These are phyloP conservation scores for Amaranthus palmeri DNA, from an alignment of 148 eudicot genomes.

Conservation along the genomic window DNA sequence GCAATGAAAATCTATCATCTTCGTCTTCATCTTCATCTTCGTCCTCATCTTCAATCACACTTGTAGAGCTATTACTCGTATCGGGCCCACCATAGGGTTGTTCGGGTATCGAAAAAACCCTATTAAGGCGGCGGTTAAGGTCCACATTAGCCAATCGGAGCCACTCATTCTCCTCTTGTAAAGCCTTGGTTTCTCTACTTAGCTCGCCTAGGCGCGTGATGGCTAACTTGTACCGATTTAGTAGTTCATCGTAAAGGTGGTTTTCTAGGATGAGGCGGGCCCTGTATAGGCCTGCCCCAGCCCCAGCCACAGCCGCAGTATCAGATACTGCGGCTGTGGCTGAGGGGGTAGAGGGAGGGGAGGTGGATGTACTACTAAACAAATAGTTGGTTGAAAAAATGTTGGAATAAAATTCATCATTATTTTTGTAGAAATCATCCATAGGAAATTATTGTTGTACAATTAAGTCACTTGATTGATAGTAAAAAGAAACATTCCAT, in stretches of 20 bases:
- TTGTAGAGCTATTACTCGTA: constrained; percentile 33
- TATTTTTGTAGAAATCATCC: not conserved
- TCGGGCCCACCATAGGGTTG: not conserved
- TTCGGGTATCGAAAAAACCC: constrained; percentile 19
- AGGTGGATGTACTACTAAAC: constrained; percentile 17
- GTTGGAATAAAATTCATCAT: not conserved
- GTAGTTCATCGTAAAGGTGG: constrained; percentile 55
- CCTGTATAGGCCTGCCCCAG: constrained; percentile 38
- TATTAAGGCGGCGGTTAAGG: constrained; percentile 35
- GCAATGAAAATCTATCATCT: constrained; percentile 26
- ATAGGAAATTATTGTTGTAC: not conserved
- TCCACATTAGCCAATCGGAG: constrained; percentile 55
- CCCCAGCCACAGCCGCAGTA: not conserved
- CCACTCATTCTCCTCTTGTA: constrained; percentile 52
- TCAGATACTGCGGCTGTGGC: constrained; percentile 12
- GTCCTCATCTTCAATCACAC: constrained; percentile 23
- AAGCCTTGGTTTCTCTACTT: constrained; percentile 39
- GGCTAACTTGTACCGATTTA: constrained; percentile 48
- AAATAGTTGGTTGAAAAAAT: not conserved
- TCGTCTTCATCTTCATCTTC: constrained; percentile 1
- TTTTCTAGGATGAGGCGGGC: constrained; percentile 52
- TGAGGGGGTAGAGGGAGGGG: constrained; percentile 40
- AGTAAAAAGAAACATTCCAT: not conserved
- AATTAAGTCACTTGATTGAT: not conserved
- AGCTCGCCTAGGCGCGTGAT: constrained; percentile 52